Evolutionary conservation across 805 yeast genomes (phyloP), one percentile per base, ranked within the genome.

Genomic region (Candida suzukii): DNA sequence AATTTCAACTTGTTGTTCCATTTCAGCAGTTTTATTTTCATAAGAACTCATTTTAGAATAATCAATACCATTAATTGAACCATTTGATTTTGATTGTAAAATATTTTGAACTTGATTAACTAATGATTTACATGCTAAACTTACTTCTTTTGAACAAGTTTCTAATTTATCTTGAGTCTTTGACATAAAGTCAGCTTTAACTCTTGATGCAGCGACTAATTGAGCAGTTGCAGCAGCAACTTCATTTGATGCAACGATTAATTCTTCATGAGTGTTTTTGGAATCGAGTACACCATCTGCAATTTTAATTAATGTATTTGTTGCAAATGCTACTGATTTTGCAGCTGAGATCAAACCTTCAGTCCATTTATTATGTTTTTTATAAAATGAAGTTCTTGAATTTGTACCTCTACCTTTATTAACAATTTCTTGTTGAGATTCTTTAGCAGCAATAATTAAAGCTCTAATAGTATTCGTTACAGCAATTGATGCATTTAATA

Each of bases 181-280:
- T 2, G 95, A 85, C 64, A 77, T 76, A 50, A 78, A 75, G 34
- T 81, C 73, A 0, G 95, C 88, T 59, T 87, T 87, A 19, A 86
- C 95, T 50, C 95, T 73, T 0, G 95, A 82, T 0, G 96, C 93
- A 6, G 96, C 90, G 6, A 88, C 96, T 40, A 88, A 71, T 66
- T 88, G 96, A 2, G 91, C 95, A 1, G 96, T 88, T 0, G 95
- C 82, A 0, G 95, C 88, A 2, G 95, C 90, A 9, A 88, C 96
- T 58, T 88, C 95, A 52, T 85, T 86, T 1, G 95, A 87, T 0
- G 95, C 91, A 21, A 88, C 96, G 51, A 88, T 83, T 45, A 88
- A 73, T 63, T 87, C 85, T 57, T 88, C 96, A 43, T 80, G 87
- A 0, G 86, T 66, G 49, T 80, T 80, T n/a, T 61, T 58, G 29